Evolutionary conservation across 2,329 filamentous ascomycete genomes (phyloP), one percentile per base, ranked within the genome.

Genomic region (Calycina herbarum): DNA sequence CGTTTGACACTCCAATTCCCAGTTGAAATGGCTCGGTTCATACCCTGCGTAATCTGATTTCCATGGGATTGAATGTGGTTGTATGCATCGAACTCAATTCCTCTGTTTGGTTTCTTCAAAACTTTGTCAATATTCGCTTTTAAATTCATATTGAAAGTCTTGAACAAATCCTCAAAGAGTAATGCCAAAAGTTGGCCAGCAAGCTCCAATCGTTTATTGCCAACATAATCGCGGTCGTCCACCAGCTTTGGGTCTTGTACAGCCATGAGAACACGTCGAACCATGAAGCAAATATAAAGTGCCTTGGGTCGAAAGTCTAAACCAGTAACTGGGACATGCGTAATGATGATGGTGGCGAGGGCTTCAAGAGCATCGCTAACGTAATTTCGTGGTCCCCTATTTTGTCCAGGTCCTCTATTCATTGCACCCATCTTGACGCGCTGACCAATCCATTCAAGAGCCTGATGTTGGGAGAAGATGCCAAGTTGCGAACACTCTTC

Each of bases 1-100:
- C 96, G 93, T 79, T 97, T 97, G 71, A 99, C 85, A 69, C 86
- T 97, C 95, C 95, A 99, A 75, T 99, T 99, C 24, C 95, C 95
- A 0, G 95, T 98, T 63, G 96, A 94, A 66, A 99, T 97, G 7
- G 95, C 94, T 67, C 96, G 88, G 77, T 97, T 96, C 85, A 99
- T 93, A 13, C 95, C 95, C 71, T 91, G 85, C 0, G 94, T 96
- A 72, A 99, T 98, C 73, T 90, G 89, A 71, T 91, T 91, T 63
- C 92, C 91, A 71, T 95, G 91, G 58, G 92, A 90, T 71, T 88
- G 89, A 72, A 99, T 90, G 74, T 96, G 90, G 48, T 90, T 87
- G 68, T 90, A 88, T 3, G 94, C 93, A 76, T 99, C 94, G 64
- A 97, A 93, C 35, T 93, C 88, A 64, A 93, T 88, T 0, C 93